A percentile compares a stretch with the other conserved stretches of the same genome.
Evolutionary conservation across 2,329 filamentous ascomycete species (phyloP).

Genomic region (Fusarium dlaminii): DNA sequence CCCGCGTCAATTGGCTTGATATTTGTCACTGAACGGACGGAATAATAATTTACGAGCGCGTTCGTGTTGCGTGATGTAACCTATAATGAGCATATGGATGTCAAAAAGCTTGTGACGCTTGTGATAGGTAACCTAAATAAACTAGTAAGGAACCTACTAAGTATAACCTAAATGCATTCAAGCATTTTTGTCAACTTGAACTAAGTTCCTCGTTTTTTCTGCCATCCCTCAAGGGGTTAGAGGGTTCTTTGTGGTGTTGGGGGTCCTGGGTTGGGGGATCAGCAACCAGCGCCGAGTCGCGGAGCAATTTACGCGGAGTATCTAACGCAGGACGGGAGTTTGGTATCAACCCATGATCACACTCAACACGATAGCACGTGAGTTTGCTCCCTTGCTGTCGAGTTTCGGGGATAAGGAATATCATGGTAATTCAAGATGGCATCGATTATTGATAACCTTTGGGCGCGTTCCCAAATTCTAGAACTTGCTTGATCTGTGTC

Average conservation of each 20-base stretch:
- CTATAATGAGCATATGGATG: not conserved
- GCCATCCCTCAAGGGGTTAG: too few species aligned
- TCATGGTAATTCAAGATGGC: not conserved
- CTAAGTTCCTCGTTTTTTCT: not conserved
- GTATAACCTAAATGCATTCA: not conserved
- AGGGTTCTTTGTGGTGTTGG: not conserved
- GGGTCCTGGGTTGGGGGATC: not conserved
- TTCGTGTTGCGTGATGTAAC: not conserved
- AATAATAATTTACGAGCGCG: not conserved
- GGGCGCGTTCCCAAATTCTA: not conserved
- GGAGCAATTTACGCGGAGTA: not conserved
- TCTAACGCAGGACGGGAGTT: not conserved
- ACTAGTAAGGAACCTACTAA: accelerated
- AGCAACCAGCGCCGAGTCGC: not conserved
- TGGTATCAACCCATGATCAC: not conserved
- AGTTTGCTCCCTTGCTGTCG: not conserved
- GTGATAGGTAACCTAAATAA: not conserved
- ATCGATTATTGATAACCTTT: not conserved
- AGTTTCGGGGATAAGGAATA: not conserved
- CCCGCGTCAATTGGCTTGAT: not conserved
- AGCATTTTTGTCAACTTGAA: not conserved
- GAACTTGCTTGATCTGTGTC: too few species aligned
- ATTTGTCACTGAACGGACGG: not conserved
- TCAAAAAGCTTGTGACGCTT: not conserved
- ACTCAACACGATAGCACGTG: not conserved